Conservation (phyloP, 768 basidiomycete species). For the Phanerodontia chrysosporium region DNA sequence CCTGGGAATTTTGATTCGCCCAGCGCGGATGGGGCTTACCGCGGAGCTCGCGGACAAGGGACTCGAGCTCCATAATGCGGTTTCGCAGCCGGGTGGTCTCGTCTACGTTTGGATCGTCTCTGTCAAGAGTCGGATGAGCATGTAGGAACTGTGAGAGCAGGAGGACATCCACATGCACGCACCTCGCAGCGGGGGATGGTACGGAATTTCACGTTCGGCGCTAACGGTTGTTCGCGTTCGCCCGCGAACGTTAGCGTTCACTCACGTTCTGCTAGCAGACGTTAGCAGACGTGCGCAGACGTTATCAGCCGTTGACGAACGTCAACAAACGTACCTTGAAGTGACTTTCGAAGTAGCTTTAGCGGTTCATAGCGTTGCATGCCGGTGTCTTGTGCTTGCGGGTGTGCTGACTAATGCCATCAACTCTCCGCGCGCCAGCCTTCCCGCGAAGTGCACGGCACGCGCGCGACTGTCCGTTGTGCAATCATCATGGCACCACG, state of each 20-base stretch:
- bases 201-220: neutral
- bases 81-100: conserved; percentile 83
- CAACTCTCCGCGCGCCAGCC: too few species aligned
- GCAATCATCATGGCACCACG: too few species aligned
- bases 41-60: conserved; percentile 83
- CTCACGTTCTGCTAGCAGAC: neutral
- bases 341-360: neutral
- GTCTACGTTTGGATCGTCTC: conserved; percentile 84
- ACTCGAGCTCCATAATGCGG: conserved; percentile 89
- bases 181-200: conserved; percentile 44
- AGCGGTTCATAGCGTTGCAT: too few species aligned
- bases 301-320: neutral
- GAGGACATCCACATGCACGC: conserved; percentile 19
- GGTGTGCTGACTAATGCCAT: too few species aligned
- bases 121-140: conserved; percentile 27
- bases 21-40: conserved; percentile 87
- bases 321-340: neutral
- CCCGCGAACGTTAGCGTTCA: neutral
- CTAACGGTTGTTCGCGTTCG: conserved; percentile 7
- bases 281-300: neutral
- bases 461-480: too few species aligned
- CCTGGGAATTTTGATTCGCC: conserved; percentile 75
- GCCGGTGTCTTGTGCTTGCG: too few species aligned
- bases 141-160: neutral
- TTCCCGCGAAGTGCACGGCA: too few species aligned